phyloP scores from a whole-genome alignment of 306 rosid species.

The Luffa aegyptiaca region DNA sequence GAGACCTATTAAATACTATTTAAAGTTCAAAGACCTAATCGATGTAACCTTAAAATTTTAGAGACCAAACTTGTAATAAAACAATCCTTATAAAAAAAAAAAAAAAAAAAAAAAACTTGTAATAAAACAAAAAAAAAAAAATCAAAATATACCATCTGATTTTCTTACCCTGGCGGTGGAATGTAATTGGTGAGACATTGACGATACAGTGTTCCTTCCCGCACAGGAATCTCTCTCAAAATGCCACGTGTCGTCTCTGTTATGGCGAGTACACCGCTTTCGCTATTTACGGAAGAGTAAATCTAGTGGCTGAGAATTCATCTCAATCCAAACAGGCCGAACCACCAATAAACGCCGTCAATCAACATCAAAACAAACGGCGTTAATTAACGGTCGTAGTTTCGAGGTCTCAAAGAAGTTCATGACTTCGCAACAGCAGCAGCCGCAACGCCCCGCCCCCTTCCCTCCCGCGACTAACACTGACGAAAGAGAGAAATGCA shows the following conservation, averaged over 20 bases:
- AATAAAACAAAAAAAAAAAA: too few relatives aligned
- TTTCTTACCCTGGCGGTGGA: neutral
- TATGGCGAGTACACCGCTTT: neutral
- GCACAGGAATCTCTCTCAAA: neutral
- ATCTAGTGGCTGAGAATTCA: neutral
- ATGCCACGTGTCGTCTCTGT: neutral
- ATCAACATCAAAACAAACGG: neutral
- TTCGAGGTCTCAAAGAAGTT: slow-evolving; percentile 2
- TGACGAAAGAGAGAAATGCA: slow-evolving; percentile 2
- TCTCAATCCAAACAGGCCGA: neutral
- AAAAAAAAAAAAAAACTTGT: too few relatives aligned
- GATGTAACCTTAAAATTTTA: too few relatives aligned
- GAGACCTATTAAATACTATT: too few relatives aligned
- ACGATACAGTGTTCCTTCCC: neutral
- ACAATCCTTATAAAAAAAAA: too few relatives aligned
- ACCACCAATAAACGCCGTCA: slow-evolving; percentile 8
- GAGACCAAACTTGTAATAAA: too few relatives aligned
- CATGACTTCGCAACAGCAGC: neutral
- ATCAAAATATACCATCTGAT: too few relatives aligned
- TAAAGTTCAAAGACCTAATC: too few relatives aligned
- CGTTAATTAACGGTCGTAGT: neutral
- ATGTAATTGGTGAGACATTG: neutral
- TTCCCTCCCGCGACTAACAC: slow-evolving; percentile 2
- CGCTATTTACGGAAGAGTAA: neutral
- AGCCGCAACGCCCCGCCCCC: slow-evolving; percentile 3